Conservation (phyloP, 164 flowering plant species). For the Aristolochia contorta region DNA sequence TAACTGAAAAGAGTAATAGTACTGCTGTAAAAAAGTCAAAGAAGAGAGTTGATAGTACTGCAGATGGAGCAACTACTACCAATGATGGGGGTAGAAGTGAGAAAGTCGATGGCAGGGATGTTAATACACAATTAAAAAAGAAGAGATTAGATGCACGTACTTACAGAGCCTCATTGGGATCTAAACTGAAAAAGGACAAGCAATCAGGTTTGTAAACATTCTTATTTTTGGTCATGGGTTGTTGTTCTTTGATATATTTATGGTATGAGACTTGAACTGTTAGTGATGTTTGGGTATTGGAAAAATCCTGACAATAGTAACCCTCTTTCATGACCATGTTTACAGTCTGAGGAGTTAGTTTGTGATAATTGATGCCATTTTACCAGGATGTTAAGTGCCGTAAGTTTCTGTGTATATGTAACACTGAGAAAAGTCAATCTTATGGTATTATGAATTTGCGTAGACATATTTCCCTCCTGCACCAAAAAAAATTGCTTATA, state of each 20-base stretch:
- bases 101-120: conserved; percentile 5
- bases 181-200: conserved; percentile 9
- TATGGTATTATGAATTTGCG: neutral
- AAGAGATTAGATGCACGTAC: conserved; percentile 36
- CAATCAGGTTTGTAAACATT: conserved; percentile 21
- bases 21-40: conserved; percentile 12
- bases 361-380: neutral
- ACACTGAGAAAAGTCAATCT: neutral
- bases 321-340: neutral
- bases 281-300: too few species aligned
- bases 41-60: conserved; percentile 17
- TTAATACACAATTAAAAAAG: conserved; percentile 2
- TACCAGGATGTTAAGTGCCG: too few species aligned
- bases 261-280: too few species aligned
- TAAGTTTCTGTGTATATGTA: too few species aligned
- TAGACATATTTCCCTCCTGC: neutral
- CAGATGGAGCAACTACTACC: conserved; percentile 18
- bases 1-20: conserved; percentile 18
- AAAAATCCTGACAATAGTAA: neutral
- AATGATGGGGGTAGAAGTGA: conserved; percentile 11
- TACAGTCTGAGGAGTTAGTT: neutral
- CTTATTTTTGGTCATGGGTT: neutral
- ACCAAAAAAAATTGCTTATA: neutral
- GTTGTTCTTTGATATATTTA: neutral
- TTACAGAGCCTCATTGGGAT: conserved; percentile 23